Base-by-base conservation (phyloP, 257 asterid species). In the Solanum ossicruentum region DNA sequence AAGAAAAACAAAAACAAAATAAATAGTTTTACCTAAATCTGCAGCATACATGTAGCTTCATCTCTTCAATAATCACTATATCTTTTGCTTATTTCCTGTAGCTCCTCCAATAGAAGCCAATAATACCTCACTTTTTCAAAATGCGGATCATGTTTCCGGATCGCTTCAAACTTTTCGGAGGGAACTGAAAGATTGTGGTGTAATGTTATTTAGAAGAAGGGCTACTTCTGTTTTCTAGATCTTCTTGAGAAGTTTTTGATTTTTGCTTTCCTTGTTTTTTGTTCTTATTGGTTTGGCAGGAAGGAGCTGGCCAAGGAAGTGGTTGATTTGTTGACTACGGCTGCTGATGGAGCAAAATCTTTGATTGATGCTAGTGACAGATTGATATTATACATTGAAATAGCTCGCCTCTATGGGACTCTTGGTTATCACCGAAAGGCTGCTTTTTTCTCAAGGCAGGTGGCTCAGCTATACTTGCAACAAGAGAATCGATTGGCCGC, bases 361-460 rank as follows among this genome's bases (percentile, higher is more conserved):
- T 91, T 96, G 91, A 93, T 96, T 84, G 99, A 96, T 89, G 97
- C 99, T 80, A 93, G 98, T 88, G 99, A 96, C 92, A 93, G 95
- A 86, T 92, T 96, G 87, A 89, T 96, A 80, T 91, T 93, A 58
- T 95, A 92, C 84, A 92, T 95, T 84, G 99, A 96, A 92, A 93
- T 95, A 89, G 98, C 99, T 83, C 91, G 99, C 47, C 98, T 96
- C 83, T 96, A 93, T 90, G 98, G 98, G 54, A 91, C 95, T 84
- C 97, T 96, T 86, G 98, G 98, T 85, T 96, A 96, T 88, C 98
- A 92, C 84, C 93, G 99, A 61, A 96, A 96, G 89, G 97, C 99
- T 91, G 99, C 99, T 81, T 96, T 96, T 88, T 96, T 96, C 93
- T 96, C 98, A 52, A 90, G 99, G 90, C 99, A 91, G 93, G 98